These are phyloP conservation scores for Phytophthora cactorum DNA, from an alignment of 352 stramenopile species.

Conservation along the genomic window DNA sequence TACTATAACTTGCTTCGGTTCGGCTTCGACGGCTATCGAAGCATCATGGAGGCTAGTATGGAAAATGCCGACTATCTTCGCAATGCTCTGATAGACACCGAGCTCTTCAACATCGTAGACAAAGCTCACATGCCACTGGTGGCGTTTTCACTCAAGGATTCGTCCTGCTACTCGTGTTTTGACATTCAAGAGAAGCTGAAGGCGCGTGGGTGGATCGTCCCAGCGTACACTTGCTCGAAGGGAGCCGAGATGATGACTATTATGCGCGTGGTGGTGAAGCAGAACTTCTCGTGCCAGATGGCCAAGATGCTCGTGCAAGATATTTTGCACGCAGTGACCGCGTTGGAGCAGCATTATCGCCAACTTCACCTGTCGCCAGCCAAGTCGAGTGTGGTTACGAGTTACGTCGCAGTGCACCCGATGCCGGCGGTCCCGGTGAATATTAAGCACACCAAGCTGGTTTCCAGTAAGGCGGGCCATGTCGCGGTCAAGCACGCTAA, in stretches of 20 bases:
- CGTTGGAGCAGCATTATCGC: too few species aligned
- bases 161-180: conserved; percentile 47
- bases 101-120: conserved; percentile 59
- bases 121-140: conserved; percentile 92
- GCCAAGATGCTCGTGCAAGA: conserved; percentile 89
- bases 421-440: too few species aligned
- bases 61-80: conserved; percentile 79
- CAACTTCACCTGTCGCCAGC: too few species aligned
- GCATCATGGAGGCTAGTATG: conserved; percentile 91
- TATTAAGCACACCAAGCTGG: too few species aligned
- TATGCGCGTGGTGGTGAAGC: conserved; percentile 92
- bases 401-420: too few species aligned
- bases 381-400: too few species aligned
- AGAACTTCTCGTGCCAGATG: conserved; percentile 91
- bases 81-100: conserved; percentile 30
- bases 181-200: conserved; percentile 53
- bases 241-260: conserved; percentile 86
- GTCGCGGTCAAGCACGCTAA: too few species aligned
- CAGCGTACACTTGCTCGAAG: conserved; percentile 89
- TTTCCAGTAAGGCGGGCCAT: too few species aligned
- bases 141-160: conserved; percentile 79
- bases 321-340: conserved; percentile 33
- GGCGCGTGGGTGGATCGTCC: conserved; percentile 31
- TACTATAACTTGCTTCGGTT: conserved; percentile 33
- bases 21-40: conserved; percentile 80